Evolutionary conservation across 2,329 filamentous ascomycete species (phyloP), one percentile per base, ranked within the genome.

Genomic region (Fusarium algeriense): DNA sequence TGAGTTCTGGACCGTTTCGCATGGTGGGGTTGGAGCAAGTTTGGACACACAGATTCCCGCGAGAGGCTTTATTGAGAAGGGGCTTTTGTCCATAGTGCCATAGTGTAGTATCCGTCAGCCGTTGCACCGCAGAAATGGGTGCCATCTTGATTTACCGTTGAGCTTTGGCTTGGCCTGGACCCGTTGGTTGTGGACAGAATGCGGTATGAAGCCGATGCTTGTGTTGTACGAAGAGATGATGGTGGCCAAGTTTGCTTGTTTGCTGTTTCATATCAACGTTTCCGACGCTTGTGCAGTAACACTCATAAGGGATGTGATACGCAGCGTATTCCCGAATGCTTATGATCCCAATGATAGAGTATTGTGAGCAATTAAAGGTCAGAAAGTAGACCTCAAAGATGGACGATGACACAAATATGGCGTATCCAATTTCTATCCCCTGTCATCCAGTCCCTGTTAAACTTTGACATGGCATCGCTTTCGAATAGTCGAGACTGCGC

Each of bases 1-100:
- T 59, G 68, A 76, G 75, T 76, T 76, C 75, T 76, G 73, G 75
- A 76, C 75, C 75, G 67, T 76, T 64, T 59, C 60, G 59, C 56
- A 60, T 70, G 64, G 73, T 74, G 73, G 73, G 73, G 73, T 70
- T 65, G 64, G 62, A 54, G 46, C 43, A 53, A 70, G 73, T 68
- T 65, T 67, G 62, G 59, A 45, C 48, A 59, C 48, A 64, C 64
- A 44, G 64, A 66, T 66, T 66, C 45, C 60, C 60, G 50, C 64
- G 44, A 58, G 41, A 59, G 64, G 45, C 53, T 50, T 55, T 37
- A 58, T 68, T 46, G 57, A 71, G 64, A 69, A 65, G 54, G 64
- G 64, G 40, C 43, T 50, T 60, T 61, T 65, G 61, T 34, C 34
- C 23, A 49, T 28, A 43, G 41, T 55, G 13, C 41, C 37, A 37